A percentile compares a stretch with the other conserved stretches of the same genome.
phyloP scores from a whole-genome alignment of 2,329 filamentous ascomycete species.

The Zopfia rhizophila region DNA sequence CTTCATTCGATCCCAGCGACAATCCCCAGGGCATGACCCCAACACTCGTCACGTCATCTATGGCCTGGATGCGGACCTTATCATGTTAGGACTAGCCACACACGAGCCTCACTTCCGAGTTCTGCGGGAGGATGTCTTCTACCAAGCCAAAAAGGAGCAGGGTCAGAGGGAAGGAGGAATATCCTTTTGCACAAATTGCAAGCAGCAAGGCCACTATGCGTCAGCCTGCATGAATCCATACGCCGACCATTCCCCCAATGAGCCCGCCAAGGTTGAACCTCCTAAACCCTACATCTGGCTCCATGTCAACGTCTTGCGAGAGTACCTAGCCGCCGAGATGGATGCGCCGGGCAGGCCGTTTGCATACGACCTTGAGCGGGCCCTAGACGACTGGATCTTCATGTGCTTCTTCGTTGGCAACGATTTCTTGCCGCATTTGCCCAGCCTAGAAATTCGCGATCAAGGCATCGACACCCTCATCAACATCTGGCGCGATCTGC shows the following conservation, averaged over 20 bases:
- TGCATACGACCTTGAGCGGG: constrained; percentile 90
- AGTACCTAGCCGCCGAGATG: constrained; percentile 92
- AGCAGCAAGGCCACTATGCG: constrained; percentile 90
- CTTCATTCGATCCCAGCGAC: constrained; percentile 92
- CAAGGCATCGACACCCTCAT: constrained; percentile 97
- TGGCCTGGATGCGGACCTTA: constrained; percentile 95
- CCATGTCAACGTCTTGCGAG: constrained; percentile 88
- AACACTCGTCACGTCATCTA: constrained; percentile 99
- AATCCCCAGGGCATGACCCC: constrained; percentile 89
- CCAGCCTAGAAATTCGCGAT: constrained; percentile 96
- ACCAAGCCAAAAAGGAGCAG: constrained; percentile 83
- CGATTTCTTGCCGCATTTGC: constrained; percentile 96
- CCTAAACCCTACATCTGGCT: constrained; percentile 99
- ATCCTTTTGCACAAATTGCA: constrained; percentile 85
- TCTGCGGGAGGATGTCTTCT: constrained; percentile 95
- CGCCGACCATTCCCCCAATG: constrained; percentile 73
- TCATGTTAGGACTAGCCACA: constrained; percentile 96
- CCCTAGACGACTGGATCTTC: constrained; percentile 97
- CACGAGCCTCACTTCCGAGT: constrained; percentile 98
- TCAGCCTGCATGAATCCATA: constrained; percentile 75
- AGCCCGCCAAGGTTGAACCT: constrained; percentile 70
- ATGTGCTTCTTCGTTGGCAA: constrained; percentile 99
- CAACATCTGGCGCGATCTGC: constrained; percentile 95
- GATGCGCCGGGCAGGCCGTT: constrained; percentile 85
- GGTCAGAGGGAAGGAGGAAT: no score